Conservation (phyloP, 192 early-diverging fungal species). For the Spinellus fusiger region DNA sequence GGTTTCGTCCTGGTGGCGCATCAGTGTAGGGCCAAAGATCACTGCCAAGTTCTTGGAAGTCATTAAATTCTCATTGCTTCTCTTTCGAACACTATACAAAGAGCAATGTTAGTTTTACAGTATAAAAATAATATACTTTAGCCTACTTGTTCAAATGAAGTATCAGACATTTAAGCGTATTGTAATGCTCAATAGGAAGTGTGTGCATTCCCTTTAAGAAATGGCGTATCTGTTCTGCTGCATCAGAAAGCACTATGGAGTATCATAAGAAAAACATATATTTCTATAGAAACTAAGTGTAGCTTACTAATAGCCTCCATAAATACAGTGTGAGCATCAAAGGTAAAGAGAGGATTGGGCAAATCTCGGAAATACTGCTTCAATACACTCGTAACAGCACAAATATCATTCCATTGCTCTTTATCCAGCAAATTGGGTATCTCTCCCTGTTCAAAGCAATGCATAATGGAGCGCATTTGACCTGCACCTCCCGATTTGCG, state of each 20-base stretch:
- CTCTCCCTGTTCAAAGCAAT: conserved; percentile 51
- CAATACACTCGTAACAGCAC: conserved; percentile 66
- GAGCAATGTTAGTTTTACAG: neutral
- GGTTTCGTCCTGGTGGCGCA: conserved; percentile 53
- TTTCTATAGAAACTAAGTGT: neutral
- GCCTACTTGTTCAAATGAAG: conserved; percentile 51
- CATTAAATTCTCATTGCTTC: conserved; percentile 80
- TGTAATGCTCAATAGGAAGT: conserved; percentile 54
- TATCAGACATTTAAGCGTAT: conserved; percentile 60
- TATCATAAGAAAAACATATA: neutral
- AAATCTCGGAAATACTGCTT: conserved; percentile 75
- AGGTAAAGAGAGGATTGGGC: conserved; percentile 67
- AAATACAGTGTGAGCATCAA: conserved; percentile 56
- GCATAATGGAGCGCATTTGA: conserved; percentile 57
- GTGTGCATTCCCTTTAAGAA: conserved; percentile 36
- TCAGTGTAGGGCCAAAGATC: conserved; percentile 87
- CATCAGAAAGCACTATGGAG: conserved; percentile 5
- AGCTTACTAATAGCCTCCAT: conserved; percentile 44
- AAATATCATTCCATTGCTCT: conserved; percentile 57
- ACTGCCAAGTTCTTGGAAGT: conserved; percentile 84
- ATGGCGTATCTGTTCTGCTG: conserved; percentile 29
- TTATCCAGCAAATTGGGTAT: conserved; percentile 41
- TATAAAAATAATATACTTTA: neutral
- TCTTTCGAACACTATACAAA: conserved; percentile 44
- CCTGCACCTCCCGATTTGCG: conserved; percentile 69